phyloP scores from a whole-genome alignment of 2,329 filamentous ascomycete genomes.

The Trichoderma semiorbis region DNA sequence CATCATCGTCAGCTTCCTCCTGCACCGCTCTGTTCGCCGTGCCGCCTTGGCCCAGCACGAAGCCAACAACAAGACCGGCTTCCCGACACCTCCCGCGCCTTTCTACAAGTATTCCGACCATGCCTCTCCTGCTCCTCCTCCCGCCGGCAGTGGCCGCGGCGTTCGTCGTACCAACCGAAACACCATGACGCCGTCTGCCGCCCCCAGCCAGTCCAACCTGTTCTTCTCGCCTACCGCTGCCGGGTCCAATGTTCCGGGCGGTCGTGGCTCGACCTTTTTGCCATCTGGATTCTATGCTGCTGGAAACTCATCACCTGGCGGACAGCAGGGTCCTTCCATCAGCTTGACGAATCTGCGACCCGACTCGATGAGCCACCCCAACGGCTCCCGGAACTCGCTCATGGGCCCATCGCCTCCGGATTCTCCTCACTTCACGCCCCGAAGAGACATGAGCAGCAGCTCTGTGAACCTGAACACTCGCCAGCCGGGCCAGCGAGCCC shows the following conservation, averaged over 20 bases:
- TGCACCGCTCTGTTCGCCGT: slow-evolving; percentile 86
- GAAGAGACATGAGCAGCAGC: slow-evolving; percentile 57
- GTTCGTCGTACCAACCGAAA: slow-evolving; percentile 51
- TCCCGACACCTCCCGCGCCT: slow-evolving; percentile 53
- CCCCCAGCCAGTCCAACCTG: slow-evolving; percentile 64
- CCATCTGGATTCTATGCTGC: slow-evolving; percentile 90
- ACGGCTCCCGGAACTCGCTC: slow-evolving; percentile 39
- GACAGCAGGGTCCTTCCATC: slow-evolving; percentile 51
- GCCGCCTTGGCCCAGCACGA: slow-evolving; percentile 73
- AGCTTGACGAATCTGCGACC: slow-evolving; percentile 60
- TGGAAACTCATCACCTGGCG: slow-evolving; percentile 50
- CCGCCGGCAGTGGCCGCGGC: slow-evolving; percentile 42
- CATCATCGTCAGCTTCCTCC: slow-evolving; percentile 78
- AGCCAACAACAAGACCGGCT: slow-evolving; percentile 66
- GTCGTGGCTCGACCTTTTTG: slow-evolving; percentile 74
- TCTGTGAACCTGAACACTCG: slow-evolving; percentile 58
- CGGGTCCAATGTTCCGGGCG: slow-evolving; percentile 55
- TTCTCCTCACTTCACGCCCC: slow-evolving; percentile 55
- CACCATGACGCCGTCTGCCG: slow-evolving; percentile 48
- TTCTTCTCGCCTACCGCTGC: slow-evolving; percentile 95
- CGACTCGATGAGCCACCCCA: slow-evolving; percentile 51
- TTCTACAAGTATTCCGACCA: slow-evolving; percentile 65
- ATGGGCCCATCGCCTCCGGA: slow-evolving; percentile 57
- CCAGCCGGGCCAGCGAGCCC: slow-evolving; percentile 67
- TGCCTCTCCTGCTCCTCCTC: slow-evolving; percentile 48